phyloP scores from a whole-genome alignment of 257 asterid species.

The Ballota nigra region DNA sequence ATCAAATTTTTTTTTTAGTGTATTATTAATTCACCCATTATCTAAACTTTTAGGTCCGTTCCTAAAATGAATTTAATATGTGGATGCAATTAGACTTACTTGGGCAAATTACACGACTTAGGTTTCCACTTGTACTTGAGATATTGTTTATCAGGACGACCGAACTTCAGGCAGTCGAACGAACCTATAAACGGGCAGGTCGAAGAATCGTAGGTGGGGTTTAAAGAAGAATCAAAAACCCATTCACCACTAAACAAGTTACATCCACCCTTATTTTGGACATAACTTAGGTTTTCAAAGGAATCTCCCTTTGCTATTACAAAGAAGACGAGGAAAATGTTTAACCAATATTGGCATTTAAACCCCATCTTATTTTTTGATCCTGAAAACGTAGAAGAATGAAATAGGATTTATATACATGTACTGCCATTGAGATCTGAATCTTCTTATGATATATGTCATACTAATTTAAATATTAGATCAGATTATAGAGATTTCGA shows the following conservation, averaged over 20 bases:
- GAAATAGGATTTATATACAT: not conserved
- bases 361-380: conserved; percentile 8
- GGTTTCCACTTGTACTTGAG: conserved; percentile 58
- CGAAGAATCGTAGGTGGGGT: conserved; percentile 41
- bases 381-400: not conserved
- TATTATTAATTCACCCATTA: too few relatives aligned
- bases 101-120: conserved; percentile 37
- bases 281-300: not conserved
- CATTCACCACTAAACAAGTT: conserved; percentile 51
- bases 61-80: too few relatives aligned
- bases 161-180: conserved; percentile 45
- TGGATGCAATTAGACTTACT: conserved; percentile 29
- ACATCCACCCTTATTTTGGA: conserved; percentile 24
- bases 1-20: too few relatives aligned
- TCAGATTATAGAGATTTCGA: too few relatives aligned
- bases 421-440: not conserved
- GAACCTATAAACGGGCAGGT: conserved; percentile 43
- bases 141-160: conserved; percentile 46
- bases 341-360: not conserved
- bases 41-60: too few relatives aligned
- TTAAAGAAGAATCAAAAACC: conserved; percentile 37
- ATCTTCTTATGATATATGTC: too few relatives aligned
- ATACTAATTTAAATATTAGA: too few relatives aligned
- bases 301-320: conserved; percentile 6
- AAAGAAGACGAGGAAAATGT: conserved; percentile 7